These are phyloP conservation scores for Pleoardoris graminearum DNA, from an alignment of 2,329 filamentous ascomycete species.

Conservation along the genomic window DNA sequence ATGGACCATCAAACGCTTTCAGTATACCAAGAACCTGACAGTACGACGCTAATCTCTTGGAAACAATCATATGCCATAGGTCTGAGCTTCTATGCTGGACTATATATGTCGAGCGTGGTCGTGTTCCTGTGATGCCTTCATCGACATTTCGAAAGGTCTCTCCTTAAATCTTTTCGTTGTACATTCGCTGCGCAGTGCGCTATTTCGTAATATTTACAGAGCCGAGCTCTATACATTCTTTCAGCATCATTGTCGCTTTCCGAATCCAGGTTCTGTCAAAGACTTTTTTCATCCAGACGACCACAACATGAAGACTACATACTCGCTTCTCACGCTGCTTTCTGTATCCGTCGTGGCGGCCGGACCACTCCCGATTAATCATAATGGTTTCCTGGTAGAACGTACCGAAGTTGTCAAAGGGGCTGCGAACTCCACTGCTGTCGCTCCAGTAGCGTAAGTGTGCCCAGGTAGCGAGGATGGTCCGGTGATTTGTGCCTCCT, in stretches of 20 bases:
- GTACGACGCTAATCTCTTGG: slow-evolving; percentile 11
- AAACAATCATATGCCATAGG: slow-evolving; percentile 9
- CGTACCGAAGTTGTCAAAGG: slow-evolving; percentile 17
- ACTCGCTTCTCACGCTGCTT: slow-evolving; percentile 28
- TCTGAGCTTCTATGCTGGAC: slow-evolving; percentile 8
- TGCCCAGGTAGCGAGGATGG: no score
- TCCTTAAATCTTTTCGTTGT: slow-evolving; percentile 16
- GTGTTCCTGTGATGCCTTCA: slow-evolving; percentile 3
- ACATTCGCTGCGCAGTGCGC: slow-evolving; percentile 27
- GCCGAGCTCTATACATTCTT: slow-evolving; percentile 27
- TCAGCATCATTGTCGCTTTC: slow-evolving; percentile 13
- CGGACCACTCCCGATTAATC: slow-evolving; percentile 24
- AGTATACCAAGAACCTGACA: slow-evolving; percentile 10
- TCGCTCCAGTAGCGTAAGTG: neutral
- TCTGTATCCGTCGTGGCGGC: slow-evolving; percentile 24
- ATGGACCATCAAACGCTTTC: slow-evolving; percentile 20
- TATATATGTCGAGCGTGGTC: slow-evolving; percentile 9
- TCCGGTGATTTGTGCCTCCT: no score
- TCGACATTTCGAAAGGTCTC: neutral
- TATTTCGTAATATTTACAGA: slow-evolving; percentile 25
- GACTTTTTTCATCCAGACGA: no score
- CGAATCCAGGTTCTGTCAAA: no score
- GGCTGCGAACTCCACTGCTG: neutral
- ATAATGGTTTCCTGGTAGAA: slow-evolving; percentile 8
- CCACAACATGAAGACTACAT: slow-evolving; percentile 33